A percentile compares a stretch with the other conserved stretches of the same genome.
These are phyloP conservation scores for Pancytospora epiphaga DNA, from an alignment of 371 early-diverging fungal genomes.

Conservation along the genomic window DNA sequence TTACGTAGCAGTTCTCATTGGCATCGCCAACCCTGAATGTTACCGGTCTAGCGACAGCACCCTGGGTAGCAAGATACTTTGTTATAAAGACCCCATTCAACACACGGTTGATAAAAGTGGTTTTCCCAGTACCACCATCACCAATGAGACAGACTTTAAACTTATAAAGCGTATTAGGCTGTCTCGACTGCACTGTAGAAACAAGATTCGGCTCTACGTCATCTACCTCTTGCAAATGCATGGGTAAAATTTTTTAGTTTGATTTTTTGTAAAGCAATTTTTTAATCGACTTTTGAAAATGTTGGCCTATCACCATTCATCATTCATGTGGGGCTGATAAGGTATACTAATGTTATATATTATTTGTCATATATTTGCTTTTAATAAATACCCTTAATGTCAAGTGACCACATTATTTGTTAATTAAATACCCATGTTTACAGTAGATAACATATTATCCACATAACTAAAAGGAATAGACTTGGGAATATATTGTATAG, in stretches of 20 bases:
- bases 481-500: no score
- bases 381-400: no score
- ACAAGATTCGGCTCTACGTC: not conserved
- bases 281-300: no score
- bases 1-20: constrained; percentile 69
- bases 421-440: no score
- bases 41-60: constrained; percentile 94
- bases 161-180: constrained; percentile 22
- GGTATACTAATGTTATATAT: no score
- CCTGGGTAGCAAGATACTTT: constrained; percentile 96
- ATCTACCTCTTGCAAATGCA: not conserved
- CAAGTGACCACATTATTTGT: no score
- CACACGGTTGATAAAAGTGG: constrained; percentile 98
- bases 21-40: constrained; percentile 76
- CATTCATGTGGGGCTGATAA: no score
- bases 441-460: no score
- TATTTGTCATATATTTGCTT: no score
- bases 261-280: not conserved
- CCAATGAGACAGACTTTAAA: constrained; percentile 70
- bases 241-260: constrained; percentile 16
- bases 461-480: no score
- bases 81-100: constrained; percentile 98
- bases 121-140: constrained; percentile 99
- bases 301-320: no score
- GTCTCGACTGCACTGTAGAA: not conserved